Percentiles rank a stretch among this genome's conserved stretches.
These are phyloP conservation scores for Kluyveromyces aestuarii DNA, from an alignment of 805 yeast species.

Conservation along the genomic window DNA sequence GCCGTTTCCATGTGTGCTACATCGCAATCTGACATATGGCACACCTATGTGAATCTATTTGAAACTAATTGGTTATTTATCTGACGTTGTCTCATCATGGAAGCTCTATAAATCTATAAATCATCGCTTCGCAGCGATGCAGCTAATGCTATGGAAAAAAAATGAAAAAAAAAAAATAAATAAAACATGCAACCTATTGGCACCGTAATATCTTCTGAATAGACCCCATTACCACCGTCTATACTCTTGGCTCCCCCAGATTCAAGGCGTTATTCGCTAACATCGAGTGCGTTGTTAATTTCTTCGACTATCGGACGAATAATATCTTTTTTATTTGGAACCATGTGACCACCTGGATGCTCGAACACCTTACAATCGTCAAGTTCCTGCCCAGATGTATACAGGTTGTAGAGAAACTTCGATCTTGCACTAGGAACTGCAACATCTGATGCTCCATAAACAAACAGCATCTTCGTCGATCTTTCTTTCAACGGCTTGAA, in stretches of 20 bases:
- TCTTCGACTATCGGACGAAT: constrained; percentile 35
- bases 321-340: constrained; percentile 72
- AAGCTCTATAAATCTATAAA: neutral
- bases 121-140: neutral
- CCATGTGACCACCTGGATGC: constrained; percentile 97
- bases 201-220: neutral
- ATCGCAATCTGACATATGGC: neutral
- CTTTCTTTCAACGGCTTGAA: constrained; percentile 27
- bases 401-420: constrained; percentile 45
- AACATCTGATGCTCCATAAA: constrained; percentile 80
- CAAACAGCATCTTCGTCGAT: constrained; percentile 49
- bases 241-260: too few species aligned
- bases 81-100: neutral
- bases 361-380: constrained; percentile 40
- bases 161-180: neutral
- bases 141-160: neutral
- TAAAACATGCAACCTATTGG: too few species aligned
- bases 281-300: constrained; percentile 18
- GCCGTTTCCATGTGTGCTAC: constrained; percentile 41
- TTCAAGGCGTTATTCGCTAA: neutral
- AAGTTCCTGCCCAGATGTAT: constrained; percentile 32
- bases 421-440: constrained; percentile 72
- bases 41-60: too few species aligned
- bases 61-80: neutral
- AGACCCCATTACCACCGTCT: too few species aligned